Evolutionary conservation across 805 yeast species (phyloP).

Genomic region (Nakazawaea wyomingensis): DNA sequence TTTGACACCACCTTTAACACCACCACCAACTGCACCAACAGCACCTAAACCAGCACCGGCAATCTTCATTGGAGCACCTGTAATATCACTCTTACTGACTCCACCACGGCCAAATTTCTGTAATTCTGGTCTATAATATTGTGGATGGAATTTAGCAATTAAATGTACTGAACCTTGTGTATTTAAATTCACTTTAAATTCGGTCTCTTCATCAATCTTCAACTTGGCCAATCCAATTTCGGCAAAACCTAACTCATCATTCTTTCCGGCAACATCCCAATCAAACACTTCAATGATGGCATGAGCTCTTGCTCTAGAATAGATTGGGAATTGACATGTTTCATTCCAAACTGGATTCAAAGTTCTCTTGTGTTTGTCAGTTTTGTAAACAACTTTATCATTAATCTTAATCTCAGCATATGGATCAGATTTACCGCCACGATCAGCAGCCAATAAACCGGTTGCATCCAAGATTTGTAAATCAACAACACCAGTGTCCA

Average conservation of each 20-base stretch:
- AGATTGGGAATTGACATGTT: slow-evolving; percentile 48
- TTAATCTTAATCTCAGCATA: slow-evolving; percentile 48
- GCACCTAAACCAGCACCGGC: slow-evolving; percentile 38
- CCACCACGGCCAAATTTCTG: slow-evolving; percentile 37
- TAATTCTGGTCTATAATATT: slow-evolving; percentile 61
- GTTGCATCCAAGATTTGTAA: slow-evolving; percentile 55
- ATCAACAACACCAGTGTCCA: slow-evolving; percentile 62
- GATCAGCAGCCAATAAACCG: slow-evolving; percentile 53
- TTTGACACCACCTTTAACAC: slow-evolving; percentile 36
- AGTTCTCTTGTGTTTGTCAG: slow-evolving; percentile 59
- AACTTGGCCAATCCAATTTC: slow-evolving; percentile 44
- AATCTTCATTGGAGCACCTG: slow-evolving; percentile 44
- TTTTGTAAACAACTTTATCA: slow-evolving; percentile 48
- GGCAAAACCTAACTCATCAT: slow-evolving; percentile 54
- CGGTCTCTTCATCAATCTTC: slow-evolving; percentile 35
- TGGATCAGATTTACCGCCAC: slow-evolving; percentile 78
- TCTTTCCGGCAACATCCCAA: slow-evolving; percentile 76
- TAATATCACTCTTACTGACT: slow-evolving; percentile 26
- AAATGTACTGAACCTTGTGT: slow-evolving; percentile 63
- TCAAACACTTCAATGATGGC: slow-evolving; percentile 52
- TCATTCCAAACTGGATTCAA: slow-evolving; percentile 79
- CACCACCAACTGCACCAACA: slow-evolving; percentile 32
- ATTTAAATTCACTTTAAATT: slow-evolving; percentile 44
- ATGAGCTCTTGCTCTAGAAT: slow-evolving; percentile 54
- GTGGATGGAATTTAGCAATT: slow-evolving; percentile 53